Conservation (phyloP, 495 filamentous ascomycete species). For the Tuber magnatum region DNA sequence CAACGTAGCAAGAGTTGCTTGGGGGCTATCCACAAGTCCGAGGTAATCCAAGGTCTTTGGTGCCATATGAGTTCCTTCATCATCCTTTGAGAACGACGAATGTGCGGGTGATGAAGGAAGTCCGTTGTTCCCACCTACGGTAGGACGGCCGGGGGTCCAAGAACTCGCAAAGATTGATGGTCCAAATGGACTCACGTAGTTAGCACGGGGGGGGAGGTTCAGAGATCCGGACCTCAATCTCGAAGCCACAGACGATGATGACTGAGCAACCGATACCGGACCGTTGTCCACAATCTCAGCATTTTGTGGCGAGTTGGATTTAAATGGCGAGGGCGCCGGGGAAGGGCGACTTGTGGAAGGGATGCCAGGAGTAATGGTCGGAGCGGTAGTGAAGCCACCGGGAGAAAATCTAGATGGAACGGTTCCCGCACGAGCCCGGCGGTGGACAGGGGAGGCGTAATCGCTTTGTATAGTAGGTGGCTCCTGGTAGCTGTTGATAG, state of each 20-base stretch:
- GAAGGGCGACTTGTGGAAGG: conserved; percentile 80
- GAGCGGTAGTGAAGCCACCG: conserved; percentile 54
- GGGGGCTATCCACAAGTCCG: conserved; percentile 88
- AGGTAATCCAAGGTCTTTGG: conserved; percentile 94
- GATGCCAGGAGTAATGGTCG: conserved; percentile 54
- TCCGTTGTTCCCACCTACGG: conserved; percentile 63
- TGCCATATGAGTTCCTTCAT: conserved; percentile 71
- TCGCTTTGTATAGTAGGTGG: conserved; percentile 59
- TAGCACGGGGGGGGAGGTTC: conserved; percentile 75
- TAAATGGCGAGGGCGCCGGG: conserved; percentile 85
- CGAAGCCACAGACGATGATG: conserved; percentile 58
- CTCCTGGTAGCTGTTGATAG: conserved; percentile 90
- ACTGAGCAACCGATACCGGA: conserved; percentile 53
- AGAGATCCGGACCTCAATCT: conserved; percentile 80
- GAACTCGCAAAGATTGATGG: conserved; percentile 80
- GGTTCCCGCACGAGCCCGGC: conserved; percentile 86
- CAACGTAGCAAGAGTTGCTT: conserved; percentile 65
- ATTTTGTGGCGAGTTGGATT: conserved; percentile 64
- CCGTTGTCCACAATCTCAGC: conserved; percentile 54
- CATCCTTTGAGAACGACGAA: conserved; percentile 82
- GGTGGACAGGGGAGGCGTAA: conserved; percentile 53
- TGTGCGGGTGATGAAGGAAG: conserved; percentile 79
- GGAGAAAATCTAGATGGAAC: conserved; percentile 89
- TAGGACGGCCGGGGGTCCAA: conserved; percentile 72
- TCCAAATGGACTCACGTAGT: conserved; percentile 73